Conservation (phyloP, 23 red algal species). For the Agarophyton chilense region DNA sequence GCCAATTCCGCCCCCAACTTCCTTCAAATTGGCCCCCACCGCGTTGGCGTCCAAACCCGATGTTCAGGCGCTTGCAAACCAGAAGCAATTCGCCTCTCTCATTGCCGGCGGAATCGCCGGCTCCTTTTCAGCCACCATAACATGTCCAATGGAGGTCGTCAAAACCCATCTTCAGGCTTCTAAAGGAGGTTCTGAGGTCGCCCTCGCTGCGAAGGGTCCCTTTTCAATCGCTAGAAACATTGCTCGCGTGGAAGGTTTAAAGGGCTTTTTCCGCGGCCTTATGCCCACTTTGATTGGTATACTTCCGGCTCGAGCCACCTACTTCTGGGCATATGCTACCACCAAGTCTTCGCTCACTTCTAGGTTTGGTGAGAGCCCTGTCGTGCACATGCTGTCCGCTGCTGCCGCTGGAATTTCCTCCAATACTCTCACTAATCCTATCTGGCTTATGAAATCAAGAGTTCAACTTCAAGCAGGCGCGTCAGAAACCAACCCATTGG, state of each 20-base stretch:
- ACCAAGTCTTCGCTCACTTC: conserved; percentile 72
- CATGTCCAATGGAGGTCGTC: conserved; percentile 98
- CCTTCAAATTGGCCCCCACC: neutral
- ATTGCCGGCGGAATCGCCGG: conserved; percentile 96
- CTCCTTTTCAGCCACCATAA: conserved; percentile 89
- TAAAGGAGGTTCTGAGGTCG: conserved; percentile 61
- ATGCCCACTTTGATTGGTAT: conserved; percentile 90
- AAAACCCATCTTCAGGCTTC: conserved; percentile 88
- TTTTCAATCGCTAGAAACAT: conserved; percentile 78
- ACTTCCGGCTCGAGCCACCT: conserved; percentile 91
- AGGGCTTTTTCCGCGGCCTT: conserved; percentile 97
- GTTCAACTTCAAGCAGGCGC: conserved; percentile 96
- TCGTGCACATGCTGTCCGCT: conserved; percentile 88
- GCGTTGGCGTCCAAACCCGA: neutral
- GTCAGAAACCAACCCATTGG: conserved; percentile 56
- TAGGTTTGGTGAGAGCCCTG: conserved; percentile 75
- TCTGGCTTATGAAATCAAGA: conserved; percentile 98
- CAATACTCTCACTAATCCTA: conserved; percentile 98
- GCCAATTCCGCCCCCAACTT: conserved; percentile 14
- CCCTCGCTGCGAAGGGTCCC: conserved; percentile 56
- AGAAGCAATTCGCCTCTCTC: conserved; percentile 94
- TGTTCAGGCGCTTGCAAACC: conserved; percentile 12
- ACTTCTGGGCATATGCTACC: conserved; percentile 99
- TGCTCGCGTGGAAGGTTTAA: conserved; percentile 76
- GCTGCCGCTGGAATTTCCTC: conserved; percentile 89